Evolutionary conservation across 2,329 filamentous ascomycete species (phyloP).

Genomic region (Hymenotorrendiella dingleyae): DNA sequence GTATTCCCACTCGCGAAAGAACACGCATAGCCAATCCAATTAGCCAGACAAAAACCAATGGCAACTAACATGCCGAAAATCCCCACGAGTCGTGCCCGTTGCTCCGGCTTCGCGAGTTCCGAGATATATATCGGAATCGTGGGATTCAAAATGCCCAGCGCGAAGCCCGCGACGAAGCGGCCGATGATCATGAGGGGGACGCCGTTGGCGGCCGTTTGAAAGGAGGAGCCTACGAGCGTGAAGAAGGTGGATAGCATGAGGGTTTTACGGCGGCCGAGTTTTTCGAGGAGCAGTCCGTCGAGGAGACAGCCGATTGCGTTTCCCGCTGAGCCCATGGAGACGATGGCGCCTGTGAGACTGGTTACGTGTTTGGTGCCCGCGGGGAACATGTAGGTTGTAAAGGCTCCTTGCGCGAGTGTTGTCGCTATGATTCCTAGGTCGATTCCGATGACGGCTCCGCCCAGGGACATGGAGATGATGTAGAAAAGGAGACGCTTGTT

Average conservation of each 20-base stretch:
- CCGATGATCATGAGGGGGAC: conserved; percentile 64
- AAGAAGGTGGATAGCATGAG: conserved; percentile 15
- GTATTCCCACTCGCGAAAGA: conserved; percentile 27
- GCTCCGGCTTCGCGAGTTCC: conserved; percentile 26
- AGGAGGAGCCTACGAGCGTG: conserved; percentile 29
- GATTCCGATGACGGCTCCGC: conserved; percentile 22
- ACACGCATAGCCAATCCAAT: conserved; percentile 37
- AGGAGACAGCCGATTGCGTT: conserved; percentile 29
- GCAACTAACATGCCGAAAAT: conserved; percentile 33
- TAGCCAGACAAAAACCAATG: conserved; percentile 33
- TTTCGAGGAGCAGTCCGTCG: conserved; percentile 31
- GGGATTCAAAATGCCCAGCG: conserved; percentile 40
- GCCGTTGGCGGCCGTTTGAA: conserved; percentile 51
- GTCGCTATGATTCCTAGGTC: conserved; percentile 31
- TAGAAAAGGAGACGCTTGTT: conserved; percentile 3
- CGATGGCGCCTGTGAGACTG: conserved; percentile 24
- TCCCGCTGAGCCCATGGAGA: conserved; percentile 32
- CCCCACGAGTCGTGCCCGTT: conserved; percentile 27
- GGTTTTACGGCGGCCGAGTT: conserved; percentile 32
- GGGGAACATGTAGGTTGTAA: conserved; percentile 31
- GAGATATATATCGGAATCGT: conserved; percentile 34
- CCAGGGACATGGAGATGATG: conserved; percentile 10
- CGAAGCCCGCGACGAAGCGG: conserved; percentile 35
- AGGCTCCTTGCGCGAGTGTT: conserved; percentile 30
- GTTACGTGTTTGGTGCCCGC: conserved; percentile 20